A percentile compares a stretch with the other conserved stretches of the same genome.
Evolutionary conservation across 345 rosid genomes (phyloP).

Genomic region (Ceriops decandra): DNA sequence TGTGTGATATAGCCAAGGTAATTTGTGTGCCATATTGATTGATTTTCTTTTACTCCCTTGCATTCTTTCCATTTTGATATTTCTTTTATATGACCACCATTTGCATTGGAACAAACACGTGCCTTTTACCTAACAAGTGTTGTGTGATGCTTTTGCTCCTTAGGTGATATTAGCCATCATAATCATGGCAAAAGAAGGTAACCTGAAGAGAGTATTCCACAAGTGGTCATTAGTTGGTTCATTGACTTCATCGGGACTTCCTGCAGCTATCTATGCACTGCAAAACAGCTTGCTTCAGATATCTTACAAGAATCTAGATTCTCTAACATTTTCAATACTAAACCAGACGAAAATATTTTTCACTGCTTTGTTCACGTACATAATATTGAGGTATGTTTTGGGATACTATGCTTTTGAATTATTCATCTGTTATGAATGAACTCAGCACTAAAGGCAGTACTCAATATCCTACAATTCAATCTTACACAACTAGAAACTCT

Average conservation of each 20-base stretch:
- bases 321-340: slow-evolving; percentile 86
- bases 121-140: background rate
- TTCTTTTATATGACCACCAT: background rate
- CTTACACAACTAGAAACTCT: background rate
- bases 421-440: background rate
- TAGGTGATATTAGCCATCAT: slow-evolving; percentile 74
- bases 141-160: slow-evolving; percentile 10
- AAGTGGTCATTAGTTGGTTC: slow-evolving; percentile 90
- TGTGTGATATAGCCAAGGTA: slow-evolving; percentile 89
- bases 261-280: slow-evolving; percentile 91
- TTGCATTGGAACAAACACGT: background rate
- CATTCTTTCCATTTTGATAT: background rate
- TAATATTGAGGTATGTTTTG: slow-evolving; percentile 62
- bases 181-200: slow-evolving; percentile 85
- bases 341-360: slow-evolving; percentile 95
- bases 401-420: background rate
- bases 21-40: background rate
- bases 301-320: slow-evolving; percentile 92
- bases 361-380: slow-evolving; percentile 81
- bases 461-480: background rate
- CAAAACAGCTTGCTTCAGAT: slow-evolving; percentile 99
- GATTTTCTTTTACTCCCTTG: background rate
- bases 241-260: slow-evolving; percentile 94
- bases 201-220: slow-evolving; percentile 48
- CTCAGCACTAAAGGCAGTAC: background rate